Percentiles rank a stretch among this genome's conserved stretches.
Conservation (phyloP, 148 eudicot genomes). For the Polygonum maritimum region DNA sequence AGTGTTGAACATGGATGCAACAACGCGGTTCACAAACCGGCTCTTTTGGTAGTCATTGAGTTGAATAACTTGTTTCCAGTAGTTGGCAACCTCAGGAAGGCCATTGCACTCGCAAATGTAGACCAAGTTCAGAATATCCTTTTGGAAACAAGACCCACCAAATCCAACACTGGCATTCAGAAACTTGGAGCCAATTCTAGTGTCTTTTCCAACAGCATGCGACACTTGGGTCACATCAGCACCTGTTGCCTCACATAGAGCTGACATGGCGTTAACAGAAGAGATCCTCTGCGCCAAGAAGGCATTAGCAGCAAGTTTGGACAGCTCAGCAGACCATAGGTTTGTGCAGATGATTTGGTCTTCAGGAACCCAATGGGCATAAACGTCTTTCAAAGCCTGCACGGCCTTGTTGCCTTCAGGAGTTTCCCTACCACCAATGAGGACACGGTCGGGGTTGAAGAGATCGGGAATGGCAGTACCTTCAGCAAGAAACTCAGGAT, state of each 20-base stretch:
- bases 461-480: conserved; percentile 57
- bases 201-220: conserved; percentile 54
- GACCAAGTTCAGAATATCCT: conserved; percentile 55
- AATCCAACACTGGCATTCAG: conserved; percentile 59
- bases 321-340: conserved; percentile 65
- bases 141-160: conserved; percentile 62
- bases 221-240: conserved; percentile 53
- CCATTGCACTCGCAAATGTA: conserved; percentile 62
- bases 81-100: conserved; percentile 44
- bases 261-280: conserved; percentile 57
- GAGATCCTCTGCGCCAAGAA: conserved; percentile 65
- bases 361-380: conserved; percentile 61
- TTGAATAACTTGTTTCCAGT: conserved; percentile 63
- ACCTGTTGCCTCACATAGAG: conserved; percentile 60
- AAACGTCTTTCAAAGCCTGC: conserved; percentile 38
- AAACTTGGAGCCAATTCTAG: conserved; percentile 52
- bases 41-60: conserved; percentile 54
- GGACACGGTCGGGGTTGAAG: conserved; percentile 49
- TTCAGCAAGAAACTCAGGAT: conserved; percentile 62
- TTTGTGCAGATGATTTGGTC: conserved; percentile 50
- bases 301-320: conserved; percentile 65
- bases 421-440: conserved; percentile 60
- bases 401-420: conserved; percentile 44
- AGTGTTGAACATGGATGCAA: conserved; percentile 64
- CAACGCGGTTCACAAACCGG: conserved; percentile 54